Conservation (phyloP, 2,329 filamentous ascomycete species). For the Conoideocrella luteorostrata region DNA sequence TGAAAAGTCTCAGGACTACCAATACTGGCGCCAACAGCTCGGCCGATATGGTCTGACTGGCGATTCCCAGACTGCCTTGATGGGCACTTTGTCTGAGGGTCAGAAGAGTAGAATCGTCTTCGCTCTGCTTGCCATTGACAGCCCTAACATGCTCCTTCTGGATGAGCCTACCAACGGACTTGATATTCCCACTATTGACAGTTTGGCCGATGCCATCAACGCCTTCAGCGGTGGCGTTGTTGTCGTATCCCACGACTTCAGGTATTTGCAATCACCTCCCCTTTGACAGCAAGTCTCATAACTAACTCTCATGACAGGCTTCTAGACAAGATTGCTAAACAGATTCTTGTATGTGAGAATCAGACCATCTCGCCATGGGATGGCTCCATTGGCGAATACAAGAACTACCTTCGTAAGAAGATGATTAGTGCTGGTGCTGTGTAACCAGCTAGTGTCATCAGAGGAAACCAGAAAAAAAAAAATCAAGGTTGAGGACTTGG, state of each 20-base stretch:
- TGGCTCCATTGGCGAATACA: constrained; percentile 87
- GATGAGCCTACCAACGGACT: constrained; percentile 99
- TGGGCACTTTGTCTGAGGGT: constrained; percentile 95
- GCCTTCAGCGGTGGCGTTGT: constrained; percentile 94
- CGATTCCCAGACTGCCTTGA: constrained; percentile 90
- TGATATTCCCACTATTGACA: constrained; percentile 98
- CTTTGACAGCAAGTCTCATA: not conserved
- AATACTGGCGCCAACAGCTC: constrained; percentile 98
- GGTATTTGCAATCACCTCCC: constrained; percentile 48
- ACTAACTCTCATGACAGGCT: constrained; percentile 51
- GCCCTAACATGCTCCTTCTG: constrained; percentile 94
- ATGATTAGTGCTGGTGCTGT: constrained; percentile 87
- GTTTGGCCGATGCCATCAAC: constrained; percentile 94
- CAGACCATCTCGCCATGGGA: constrained; percentile 88
- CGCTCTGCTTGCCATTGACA: constrained; percentile 87
- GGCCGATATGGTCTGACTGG: constrained; percentile 90
- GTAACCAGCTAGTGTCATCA: constrained; percentile 40
- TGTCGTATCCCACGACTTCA: constrained; percentile 97
- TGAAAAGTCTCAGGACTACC: constrained; percentile 88
- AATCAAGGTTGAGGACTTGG: constrained; percentile 18
- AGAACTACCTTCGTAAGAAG: constrained; percentile 98
- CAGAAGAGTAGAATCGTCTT: constrained; percentile 99
- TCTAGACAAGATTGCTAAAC: constrained; percentile 98
- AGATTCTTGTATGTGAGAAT: constrained; percentile 99
- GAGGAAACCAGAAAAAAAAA: constrained; percentile 5